phyloP scores from a whole-genome alignment of 2,329 filamentous ascomycete genomes.

The Akanthomyces dipterigenus region DNA sequence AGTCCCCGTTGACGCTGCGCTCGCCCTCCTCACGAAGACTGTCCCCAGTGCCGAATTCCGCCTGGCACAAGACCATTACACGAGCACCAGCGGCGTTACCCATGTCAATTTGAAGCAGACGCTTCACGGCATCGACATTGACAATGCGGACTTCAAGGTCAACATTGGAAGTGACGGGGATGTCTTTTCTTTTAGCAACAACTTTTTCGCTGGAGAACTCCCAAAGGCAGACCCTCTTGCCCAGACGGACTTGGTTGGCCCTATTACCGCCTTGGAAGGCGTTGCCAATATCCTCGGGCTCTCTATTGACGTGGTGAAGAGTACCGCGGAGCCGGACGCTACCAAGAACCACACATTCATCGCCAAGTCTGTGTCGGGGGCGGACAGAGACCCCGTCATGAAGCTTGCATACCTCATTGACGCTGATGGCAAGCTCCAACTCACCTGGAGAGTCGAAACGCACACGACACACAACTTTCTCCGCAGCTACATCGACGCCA shows the following conservation, averaged over 20 bases:
- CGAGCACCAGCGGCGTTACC: slow-evolving; percentile 46
- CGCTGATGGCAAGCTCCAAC: slow-evolving; percentile 36
- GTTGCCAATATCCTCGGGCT: slow-evolving; percentile 29
- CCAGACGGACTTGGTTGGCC: slow-evolving; percentile 36
- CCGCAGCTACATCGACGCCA: slow-evolving; percentile 50
- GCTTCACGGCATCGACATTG: slow-evolving; percentile 49
- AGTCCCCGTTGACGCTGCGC: neutral
- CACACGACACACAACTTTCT: slow-evolving; percentile 52
- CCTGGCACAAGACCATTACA: slow-evolving; percentile 44
- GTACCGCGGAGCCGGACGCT: slow-evolving; percentile 2
- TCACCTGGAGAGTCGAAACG: slow-evolving; percentile 54
- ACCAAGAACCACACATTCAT: slow-evolving; percentile 23
- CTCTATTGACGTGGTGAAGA: slow-evolving; percentile 19
- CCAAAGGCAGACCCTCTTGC: slow-evolving; percentile 30
- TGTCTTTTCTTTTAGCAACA: slow-evolving; percentile 52
- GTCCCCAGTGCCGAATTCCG: slow-evolving; percentile 39
- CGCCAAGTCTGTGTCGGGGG: slow-evolving; percentile 42
- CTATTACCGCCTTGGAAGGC: slow-evolving; percentile 37
- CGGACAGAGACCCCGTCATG: slow-evolving; percentile 45
- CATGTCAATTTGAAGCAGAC: slow-evolving; percentile 57
- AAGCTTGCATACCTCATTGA: slow-evolving; percentile 49
- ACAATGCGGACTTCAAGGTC: slow-evolving; percentile 55
- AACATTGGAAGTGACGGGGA: slow-evolving; percentile 49
- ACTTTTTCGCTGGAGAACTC: slow-evolving; percentile 35
- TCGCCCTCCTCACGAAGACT: slow-evolving; percentile 27